phyloP scores from a whole-genome alignment of 768 basidiomycete genomes.

The Psilocybe azurescens region DNA sequence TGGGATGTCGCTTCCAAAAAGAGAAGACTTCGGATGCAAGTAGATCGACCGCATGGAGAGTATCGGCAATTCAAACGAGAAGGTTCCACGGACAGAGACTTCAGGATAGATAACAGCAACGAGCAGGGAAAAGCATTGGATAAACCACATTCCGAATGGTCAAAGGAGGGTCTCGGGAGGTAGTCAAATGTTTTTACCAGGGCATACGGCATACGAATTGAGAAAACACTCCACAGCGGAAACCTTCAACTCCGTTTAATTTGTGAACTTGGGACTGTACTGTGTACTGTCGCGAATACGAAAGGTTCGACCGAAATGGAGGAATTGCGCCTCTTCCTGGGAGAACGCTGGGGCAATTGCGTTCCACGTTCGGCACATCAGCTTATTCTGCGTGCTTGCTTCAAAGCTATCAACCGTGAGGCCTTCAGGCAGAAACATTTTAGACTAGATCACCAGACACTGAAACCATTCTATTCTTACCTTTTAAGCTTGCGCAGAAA shows the following conservation, averaged over 20 bases:
- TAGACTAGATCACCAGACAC: slow-evolving; percentile 3
- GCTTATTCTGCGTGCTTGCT: neutral
- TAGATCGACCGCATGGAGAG: slow-evolving; percentile 6
- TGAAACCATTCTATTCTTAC: neutral
- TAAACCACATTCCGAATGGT: neutral
- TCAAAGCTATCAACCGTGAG: slow-evolving; percentile 2
- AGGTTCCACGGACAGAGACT: neutral
- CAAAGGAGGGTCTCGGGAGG: neutral
- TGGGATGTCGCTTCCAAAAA: slow-evolving; percentile 5
- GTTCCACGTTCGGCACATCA: neutral
- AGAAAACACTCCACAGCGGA: neutral
- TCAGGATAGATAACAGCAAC: neutral
- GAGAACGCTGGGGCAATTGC: slow-evolving; percentile 1
- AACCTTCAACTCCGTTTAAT: neutral
- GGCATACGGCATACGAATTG: neutral
- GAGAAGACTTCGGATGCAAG: slow-evolving; percentile 1
- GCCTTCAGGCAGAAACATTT: neutral
- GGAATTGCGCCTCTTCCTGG: neutral
- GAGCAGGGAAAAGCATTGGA: neutral
- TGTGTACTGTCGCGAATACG: neutral
- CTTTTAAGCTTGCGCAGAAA: neutral
- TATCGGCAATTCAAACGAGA: slow-evolving; percentile 2
- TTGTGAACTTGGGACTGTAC: neutral
- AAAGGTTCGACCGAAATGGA: neutral
- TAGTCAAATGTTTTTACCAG: neutral